phyloP scores from a whole-genome alignment of 176 grass and related monocot genomes.

The Elymus sibiricus region DNA sequence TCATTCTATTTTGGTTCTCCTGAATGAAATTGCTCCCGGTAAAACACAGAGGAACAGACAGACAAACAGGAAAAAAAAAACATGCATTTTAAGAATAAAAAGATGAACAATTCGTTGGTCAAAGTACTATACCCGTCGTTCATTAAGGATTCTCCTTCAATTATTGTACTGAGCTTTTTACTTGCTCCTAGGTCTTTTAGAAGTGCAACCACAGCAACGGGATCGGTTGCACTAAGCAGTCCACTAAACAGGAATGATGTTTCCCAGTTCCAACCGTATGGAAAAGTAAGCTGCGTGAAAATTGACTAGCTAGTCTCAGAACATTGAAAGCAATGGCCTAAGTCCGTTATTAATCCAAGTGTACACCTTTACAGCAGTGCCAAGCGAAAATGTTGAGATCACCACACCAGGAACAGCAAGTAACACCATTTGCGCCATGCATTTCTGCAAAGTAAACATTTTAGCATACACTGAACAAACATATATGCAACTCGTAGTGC shows the following conservation, averaged over 20 bases:
- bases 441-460: conserved; percentile 58
- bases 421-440: conserved; percentile 82
- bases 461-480: not conserved
- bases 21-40: not conserved
- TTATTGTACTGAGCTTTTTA: conserved; percentile 92
- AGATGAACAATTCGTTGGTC: not conserved
- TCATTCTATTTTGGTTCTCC: not conserved
- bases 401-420: conserved; percentile 87
- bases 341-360: not conserved
- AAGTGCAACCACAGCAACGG: conserved; percentile 79
- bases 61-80: too few relatives aligned
- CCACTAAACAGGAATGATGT: conserved; percentile 83
- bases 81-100: not conserved
- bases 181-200: conserved; percentile 90
- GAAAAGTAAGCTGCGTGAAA: conserved; percentile 61
- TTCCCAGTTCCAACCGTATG: conserved; percentile 92
- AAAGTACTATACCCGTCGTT: conserved; percentile 67
- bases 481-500: not conserved
- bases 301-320: conserved; percentile 14
- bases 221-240: conserved; percentile 92
- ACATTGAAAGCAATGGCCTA: not conserved
- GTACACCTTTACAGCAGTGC: conserved; percentile 63
- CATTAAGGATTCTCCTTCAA: conserved; percentile 95
- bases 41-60: too few relatives aligned
- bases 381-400: conserved; percentile 75